These are phyloP conservation scores for Cyamopsis tetragonoloba DNA, from an alignment of 306 rosid genomes.

Conservation along the genomic window DNA sequence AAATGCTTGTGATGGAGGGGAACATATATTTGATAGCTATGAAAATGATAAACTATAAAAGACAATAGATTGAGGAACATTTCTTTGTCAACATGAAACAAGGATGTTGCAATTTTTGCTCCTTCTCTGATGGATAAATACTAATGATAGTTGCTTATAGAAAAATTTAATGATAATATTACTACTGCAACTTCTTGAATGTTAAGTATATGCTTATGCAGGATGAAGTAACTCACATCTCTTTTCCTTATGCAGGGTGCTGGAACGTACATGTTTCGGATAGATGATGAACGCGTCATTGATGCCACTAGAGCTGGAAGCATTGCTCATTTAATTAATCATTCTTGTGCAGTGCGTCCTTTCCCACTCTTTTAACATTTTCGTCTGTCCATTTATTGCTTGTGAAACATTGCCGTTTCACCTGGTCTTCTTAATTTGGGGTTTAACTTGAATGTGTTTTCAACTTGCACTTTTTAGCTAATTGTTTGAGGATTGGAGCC, in stretches of 20 bases:
- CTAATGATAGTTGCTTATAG: too few relatives aligned
- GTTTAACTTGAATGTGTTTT: slow-evolving; percentile 8
- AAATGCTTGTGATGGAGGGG: neutral
- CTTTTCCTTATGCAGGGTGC: slow-evolving; percentile 77
- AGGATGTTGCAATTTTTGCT: slow-evolving; percentile 10
- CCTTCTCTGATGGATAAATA: neutral
- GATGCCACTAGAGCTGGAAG: slow-evolving; percentile 99
- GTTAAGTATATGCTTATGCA: neutral
- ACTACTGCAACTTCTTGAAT: neutral
- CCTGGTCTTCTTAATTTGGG: neutral
- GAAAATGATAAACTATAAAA: slow-evolving; percentile 7
- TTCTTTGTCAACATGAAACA: slow-evolving; percentile 13
- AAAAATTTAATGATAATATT: neutral
- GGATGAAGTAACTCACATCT: slow-evolving; percentile 24
- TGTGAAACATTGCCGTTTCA: slow-evolving; percentile 8
- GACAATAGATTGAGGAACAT: neutral
- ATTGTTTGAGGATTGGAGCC: slow-evolving; percentile 4
- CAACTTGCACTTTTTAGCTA: neutral
- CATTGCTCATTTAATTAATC: slow-evolving; percentile 97
- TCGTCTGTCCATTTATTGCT: slow-evolving; percentile 5
- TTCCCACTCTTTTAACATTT: slow-evolving; percentile 17
- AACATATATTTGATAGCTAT: neutral
- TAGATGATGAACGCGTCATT: slow-evolving; percentile 91
- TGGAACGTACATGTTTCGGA: slow-evolving; percentile 97
- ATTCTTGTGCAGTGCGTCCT: slow-evolving; percentile 87